Evolutionary conservation across 2,329 filamentous ascomycete genomes (phyloP), one percentile per base, ranked within the genome.

Genomic region (Neofusicoccum laricinum): DNA sequence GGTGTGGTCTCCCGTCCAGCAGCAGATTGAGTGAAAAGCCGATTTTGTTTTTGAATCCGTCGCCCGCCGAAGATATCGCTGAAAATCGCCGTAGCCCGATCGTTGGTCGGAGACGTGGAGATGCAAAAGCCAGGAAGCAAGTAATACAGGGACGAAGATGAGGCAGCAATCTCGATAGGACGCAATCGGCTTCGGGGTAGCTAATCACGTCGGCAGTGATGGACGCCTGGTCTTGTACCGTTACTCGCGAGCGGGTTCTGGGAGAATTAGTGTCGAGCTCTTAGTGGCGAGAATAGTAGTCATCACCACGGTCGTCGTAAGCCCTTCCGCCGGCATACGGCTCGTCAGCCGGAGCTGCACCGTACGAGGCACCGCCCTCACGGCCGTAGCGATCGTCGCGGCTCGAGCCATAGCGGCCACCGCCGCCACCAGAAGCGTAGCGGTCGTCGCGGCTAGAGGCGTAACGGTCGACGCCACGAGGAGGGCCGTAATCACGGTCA

Each of bases 331-430:
- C 71, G 62, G 71, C 68, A 68, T 77, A 77, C 63, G 74, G 68
- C 32, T 77, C 76, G 21, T 65, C 61, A 15, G 73, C 71, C 69
- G 76, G 69, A 65, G 74, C 72, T 61, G 74, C 75, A 45, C 71
- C 71, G 65, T 77, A 76, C 49, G 73, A 70, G 57, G 68, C 66
- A 57, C 69, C 67, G 58, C 69, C 66, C 43, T 85, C 82, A 70
- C 82, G 82, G 68, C 84, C 81, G 69, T 85, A 84, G 73, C 84
- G 85, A 66, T 80, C 78, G 66, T 81, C 77, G 69, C 77, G 62
- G 19, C 68, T 61, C 45, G 64, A 65, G 40, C 68, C 79, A 66
- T 79, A 79, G 64, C 78, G 71, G 66, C 25, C 25, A 30, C 25
- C 25, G 25, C 25, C 25, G 7, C 25, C 25, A 30, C 25, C 25